Percentiles rank a stretch among this genome's conserved stretches.
These are phyloP conservation scores for Macrocybe sp. DNA, from an alignment of 1,284 basidiomycete species.

Conservation along the genomic window DNA sequence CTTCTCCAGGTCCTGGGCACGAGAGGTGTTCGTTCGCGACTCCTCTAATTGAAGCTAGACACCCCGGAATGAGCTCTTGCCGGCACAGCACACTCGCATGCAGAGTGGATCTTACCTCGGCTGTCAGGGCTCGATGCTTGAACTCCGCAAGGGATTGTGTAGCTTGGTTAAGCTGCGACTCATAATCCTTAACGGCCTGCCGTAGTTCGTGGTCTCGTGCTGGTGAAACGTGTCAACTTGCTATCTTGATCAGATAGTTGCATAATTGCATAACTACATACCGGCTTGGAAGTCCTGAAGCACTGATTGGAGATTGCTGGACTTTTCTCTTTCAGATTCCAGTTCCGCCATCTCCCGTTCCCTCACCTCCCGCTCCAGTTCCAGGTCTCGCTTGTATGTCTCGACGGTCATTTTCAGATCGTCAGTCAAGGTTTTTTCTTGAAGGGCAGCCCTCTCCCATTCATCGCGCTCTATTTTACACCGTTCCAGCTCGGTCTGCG, in stretches of 20 bases:
- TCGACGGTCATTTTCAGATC: conserved; percentile 56
- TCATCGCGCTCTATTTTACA: conserved; percentile 84
- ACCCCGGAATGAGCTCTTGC: neutral
- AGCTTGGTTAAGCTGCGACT: conserved; percentile 65
- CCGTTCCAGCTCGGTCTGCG: conserved; percentile 79
- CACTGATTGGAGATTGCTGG: conserved; percentile 85
- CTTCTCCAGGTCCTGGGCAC: conserved; percentile 71
- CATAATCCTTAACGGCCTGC: conserved; percentile 79
- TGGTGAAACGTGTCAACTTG: conserved; percentile 23
- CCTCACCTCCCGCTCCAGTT: conserved; percentile 55
- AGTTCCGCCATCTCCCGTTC: conserved; percentile 52
- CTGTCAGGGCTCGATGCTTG: conserved; percentile 80
- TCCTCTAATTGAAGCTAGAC: conserved; percentile 68
- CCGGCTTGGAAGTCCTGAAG: conserved; percentile 93
- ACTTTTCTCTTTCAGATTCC: conserved; percentile 71
- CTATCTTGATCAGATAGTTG: neutral
- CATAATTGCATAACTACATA: conserved; percentile 43
- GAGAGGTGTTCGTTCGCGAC: conserved; percentile 59
- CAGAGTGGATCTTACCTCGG: conserved; percentile 57
- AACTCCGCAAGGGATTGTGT: conserved; percentile 79
- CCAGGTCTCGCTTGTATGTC: conserved; percentile 59
- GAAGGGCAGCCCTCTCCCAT: conserved; percentile 76
- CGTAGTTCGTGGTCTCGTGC: conserved; percentile 74
- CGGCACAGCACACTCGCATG: conserved; percentile 8
- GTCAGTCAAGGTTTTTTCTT: conserved; percentile 72